Conservation (phyloP, 345 rosid genomes). For the Citrus sp. region DNA sequence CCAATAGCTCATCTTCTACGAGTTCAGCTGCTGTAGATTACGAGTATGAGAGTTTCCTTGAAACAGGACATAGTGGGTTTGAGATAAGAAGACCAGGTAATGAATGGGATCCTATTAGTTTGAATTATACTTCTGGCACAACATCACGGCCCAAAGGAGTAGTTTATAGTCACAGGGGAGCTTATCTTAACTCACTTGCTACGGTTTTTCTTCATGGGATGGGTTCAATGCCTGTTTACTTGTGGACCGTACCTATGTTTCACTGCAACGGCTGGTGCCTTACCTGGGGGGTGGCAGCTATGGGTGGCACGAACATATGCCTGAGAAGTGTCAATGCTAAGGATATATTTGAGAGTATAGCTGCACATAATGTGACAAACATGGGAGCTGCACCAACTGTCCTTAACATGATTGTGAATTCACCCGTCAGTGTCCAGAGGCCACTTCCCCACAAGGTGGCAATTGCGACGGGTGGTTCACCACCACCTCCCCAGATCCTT, state of each 20-base stretch:
- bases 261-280: slow-evolving; percentile 96
- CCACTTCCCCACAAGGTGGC: slow-evolving; percentile 53
- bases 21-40: neutral
- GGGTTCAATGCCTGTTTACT: slow-evolving; percentile 49
- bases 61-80: slow-evolving; percentile 41
- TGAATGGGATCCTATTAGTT: slow-evolving; percentile 81
- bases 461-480: slow-evolving; percentile 62
- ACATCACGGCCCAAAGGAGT: slow-evolving; percentile 88
- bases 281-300: slow-evolving; percentile 81
- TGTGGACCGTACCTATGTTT: slow-evolving; percentile 96
- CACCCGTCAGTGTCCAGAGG: slow-evolving; percentile 27
- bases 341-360: slow-evolving; percentile 54
- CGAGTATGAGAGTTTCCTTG: slow-evolving; percentile 53
- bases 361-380: slow-evolving; percentile 58
- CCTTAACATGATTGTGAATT: slow-evolving; percentile 73
- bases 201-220: slow-evolving; percentile 54
- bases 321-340: slow-evolving; percentile 54
- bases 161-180: slow-evolving; percentile 84
- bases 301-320: slow-evolving; percentile 80
- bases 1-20: slow-evolving; percentile 11
- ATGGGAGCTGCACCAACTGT: slow-evolving; percentile 90
- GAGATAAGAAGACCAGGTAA: slow-evolving; percentile 38
- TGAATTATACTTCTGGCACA: slow-evolving; percentile 89
- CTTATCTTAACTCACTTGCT: slow-evolving; percentile 69
- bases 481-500: slow-evolving; percentile 58